These are phyloP conservation scores for Echeveria elegans DNA, from an alignment of 164 flowering plant species.

Conservation along the genomic window DNA sequence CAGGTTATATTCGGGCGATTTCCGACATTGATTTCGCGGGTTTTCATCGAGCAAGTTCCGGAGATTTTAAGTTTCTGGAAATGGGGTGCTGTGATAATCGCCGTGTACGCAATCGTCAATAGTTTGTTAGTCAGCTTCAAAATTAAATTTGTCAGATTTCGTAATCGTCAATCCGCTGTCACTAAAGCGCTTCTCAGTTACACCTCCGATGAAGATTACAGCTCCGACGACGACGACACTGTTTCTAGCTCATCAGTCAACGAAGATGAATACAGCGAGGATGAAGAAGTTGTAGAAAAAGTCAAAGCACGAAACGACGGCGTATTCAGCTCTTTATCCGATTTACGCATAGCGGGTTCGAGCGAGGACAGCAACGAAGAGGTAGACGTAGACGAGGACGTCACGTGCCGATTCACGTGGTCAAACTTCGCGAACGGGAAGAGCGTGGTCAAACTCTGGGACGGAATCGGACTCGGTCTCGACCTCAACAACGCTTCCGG, in stretches of 20 bases:
- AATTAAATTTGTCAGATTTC: not conserved
- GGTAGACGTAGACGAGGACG: not conserved
- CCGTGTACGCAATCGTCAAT: constrained; percentile 7
- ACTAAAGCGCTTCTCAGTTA: not conserved
- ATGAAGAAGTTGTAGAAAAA: not conserved
- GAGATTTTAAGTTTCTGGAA: constrained; percentile 5
- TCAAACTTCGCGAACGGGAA: constrained; percentile 6
- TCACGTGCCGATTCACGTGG: not conserved
- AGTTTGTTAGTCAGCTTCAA: constrained; percentile 1
- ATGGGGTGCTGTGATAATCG: constrained; percentile 8
- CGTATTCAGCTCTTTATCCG: not conserved
- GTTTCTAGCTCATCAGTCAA: constrained; percentile 4
- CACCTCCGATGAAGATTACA: not conserved
- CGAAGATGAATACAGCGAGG: not conserved
- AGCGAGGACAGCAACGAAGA: not conserved
- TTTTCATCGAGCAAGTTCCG: not conserved
- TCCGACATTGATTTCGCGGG: not conserved
- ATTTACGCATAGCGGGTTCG: constrained; percentile 5
- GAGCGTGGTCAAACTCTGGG: constrained; percentile 7
- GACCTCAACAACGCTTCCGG: not conserved
- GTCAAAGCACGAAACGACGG: not conserved
- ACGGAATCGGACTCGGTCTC: not conserved
- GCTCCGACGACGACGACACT: constrained; percentile 3
- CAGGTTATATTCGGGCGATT: not conserved
- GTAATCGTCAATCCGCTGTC: not conserved